A percentile compares a stretch with the other conserved stretches of the same genome.
Evolutionary conservation across 768 basidiomycete species (phyloP).

Genomic region (Termitomyces sp.): DNA sequence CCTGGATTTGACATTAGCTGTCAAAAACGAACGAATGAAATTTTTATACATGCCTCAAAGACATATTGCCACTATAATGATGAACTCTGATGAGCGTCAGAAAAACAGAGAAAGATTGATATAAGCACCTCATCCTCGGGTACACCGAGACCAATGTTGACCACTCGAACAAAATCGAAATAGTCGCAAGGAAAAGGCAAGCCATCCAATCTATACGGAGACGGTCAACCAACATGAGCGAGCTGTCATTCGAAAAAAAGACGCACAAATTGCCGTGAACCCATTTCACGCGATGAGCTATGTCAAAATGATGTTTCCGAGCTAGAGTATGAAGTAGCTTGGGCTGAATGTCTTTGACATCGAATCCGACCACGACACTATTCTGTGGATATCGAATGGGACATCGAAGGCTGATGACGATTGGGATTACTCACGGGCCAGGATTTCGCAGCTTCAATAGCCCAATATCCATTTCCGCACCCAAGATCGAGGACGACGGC

Average conservation of each 20-base stretch:
- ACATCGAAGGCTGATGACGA: slow-evolving; percentile 1
- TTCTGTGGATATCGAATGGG: slow-evolving; percentile 30
- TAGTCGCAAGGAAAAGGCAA: slow-evolving; percentile 51
- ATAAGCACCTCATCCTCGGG: slow-evolving; percentile 59
- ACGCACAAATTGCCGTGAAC: slow-evolving; percentile 63
- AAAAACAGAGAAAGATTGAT: neutral
- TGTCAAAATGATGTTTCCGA: slow-evolving; percentile 29
- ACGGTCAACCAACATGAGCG: slow-evolving; percentile 2
- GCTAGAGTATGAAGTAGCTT: slow-evolving; percentile 22
- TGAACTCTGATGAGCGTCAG: slow-evolving; percentile 2
- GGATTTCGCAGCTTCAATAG: slow-evolving; percentile 56
- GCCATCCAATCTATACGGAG: slow-evolving; percentile 46
- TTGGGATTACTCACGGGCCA: slow-evolving; percentile 48
- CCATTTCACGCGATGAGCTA: slow-evolving; percentile 56
- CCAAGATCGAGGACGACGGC: slow-evolving; percentile 58
- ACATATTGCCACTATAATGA: slow-evolving; percentile 55
- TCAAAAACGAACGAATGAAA: slow-evolving; percentile 10
- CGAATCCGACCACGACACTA: slow-evolving; percentile 54
- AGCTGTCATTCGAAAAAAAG: neutral
- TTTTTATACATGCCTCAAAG: slow-evolving; percentile 38
- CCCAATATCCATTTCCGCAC: slow-evolving; percentile 70
- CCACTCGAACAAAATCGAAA: slow-evolving; percentile 66
- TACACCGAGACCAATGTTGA: slow-evolving; percentile 58
- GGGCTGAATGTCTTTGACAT: slow-evolving; percentile 52
- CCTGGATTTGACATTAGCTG: slow-evolving; percentile 32